Conservation (phyloP, 2,329 filamentous ascomycete species). For the Tolypocladium guangdongense region DNA sequence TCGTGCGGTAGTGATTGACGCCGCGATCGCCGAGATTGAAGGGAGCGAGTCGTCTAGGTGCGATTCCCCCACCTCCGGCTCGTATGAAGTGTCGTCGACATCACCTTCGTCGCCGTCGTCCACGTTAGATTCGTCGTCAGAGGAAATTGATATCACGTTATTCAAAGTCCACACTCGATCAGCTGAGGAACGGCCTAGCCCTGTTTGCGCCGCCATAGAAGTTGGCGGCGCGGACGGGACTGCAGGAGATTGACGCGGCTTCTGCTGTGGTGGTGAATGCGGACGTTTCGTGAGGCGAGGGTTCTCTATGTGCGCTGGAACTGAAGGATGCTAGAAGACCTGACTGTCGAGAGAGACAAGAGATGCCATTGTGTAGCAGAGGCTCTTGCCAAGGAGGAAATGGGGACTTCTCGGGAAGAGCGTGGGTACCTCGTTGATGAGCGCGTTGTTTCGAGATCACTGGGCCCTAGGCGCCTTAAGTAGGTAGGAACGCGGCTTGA, state of each 20-base stretch:
- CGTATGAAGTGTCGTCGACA: not conserved
- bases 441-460: not conserved
- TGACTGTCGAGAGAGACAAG: not conserved
- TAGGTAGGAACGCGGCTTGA: not conserved
- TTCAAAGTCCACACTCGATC: not conserved
- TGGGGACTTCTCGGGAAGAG: not conserved
- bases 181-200: not conserved
- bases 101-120: not conserved
- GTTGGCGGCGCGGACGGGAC: not conserved
- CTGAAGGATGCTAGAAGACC: not conserved
- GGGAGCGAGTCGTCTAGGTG: not conserved
- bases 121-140: not conserved
- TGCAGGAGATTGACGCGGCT: not conserved
- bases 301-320: not conserved
- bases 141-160: slow-evolving; percentile 1
- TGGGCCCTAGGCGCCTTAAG: not conserved
- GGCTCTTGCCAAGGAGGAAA: not conserved
- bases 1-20: too few species aligned
- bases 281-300: too few species aligned
- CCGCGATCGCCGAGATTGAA: not conserved
- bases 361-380: not conserved
- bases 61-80: not conserved
- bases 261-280: not conserved
- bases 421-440: not conserved
- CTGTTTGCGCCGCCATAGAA: not conserved